Evolutionary conservation across 78 protist species (phyloP).

Genomic region (Dictyostelium capitatum): DNA sequence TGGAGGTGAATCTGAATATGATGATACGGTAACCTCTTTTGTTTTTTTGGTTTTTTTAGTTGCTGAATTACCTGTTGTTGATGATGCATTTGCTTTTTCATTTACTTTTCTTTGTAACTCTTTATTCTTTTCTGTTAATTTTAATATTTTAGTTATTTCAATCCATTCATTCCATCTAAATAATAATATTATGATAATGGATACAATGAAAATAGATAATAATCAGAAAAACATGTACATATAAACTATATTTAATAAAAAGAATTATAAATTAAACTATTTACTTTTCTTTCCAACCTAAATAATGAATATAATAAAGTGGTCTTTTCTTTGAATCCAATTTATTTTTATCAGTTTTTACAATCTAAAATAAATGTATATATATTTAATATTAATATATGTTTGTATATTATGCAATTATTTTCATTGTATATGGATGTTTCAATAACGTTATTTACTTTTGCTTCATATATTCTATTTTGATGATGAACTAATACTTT

Average conservation of each 20-base stretch:
- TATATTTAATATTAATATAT: no score
- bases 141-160: constrained; percentile 17
- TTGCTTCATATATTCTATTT: constrained; percentile 37
- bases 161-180: constrained; percentile 60
- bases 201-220: neutral
- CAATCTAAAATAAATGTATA: constrained; percentile 3
- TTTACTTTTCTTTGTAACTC: constrained; percentile 19
- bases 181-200: neutral
- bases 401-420: no score
- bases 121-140: constrained; percentile 26
- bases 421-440: neutral
- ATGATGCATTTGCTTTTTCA: neutral
- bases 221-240: neutral
- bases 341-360: constrained; percentile 18
- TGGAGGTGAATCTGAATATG: no score
- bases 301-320: constrained; percentile 33
- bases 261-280: neutral
- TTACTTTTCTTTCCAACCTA: constrained; percentile 68
- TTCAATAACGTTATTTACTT: constrained; percentile 20
- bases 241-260: neutral
- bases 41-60: neutral
- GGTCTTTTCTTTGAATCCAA: constrained; percentile 15
- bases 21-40: neutral
- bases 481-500: constrained; percentile 36
- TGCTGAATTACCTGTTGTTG: neutral